These are phyloP conservation scores for Mycena albidolilacea DNA, from an alignment of 768 basidiomycete species.

Conservation along the genomic window DNA sequence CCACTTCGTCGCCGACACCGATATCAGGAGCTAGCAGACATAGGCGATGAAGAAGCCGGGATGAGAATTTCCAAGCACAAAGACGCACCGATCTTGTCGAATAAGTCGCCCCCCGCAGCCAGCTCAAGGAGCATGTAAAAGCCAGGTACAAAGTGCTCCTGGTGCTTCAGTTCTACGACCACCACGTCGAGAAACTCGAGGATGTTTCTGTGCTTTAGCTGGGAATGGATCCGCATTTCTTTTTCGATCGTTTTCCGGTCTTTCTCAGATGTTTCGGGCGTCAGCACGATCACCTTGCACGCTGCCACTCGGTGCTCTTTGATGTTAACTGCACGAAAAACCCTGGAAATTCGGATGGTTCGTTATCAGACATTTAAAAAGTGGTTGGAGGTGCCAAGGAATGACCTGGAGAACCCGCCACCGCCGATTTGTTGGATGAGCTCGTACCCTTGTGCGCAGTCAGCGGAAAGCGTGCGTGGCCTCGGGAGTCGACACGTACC, in stretches of 20 bases:
- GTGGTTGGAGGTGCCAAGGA: conserved; percentile 29
- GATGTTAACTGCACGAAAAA: conserved; percentile 86
- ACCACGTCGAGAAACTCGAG: conserved; percentile 88
- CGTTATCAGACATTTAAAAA: background rate
- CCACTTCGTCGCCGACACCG: conserved; percentile 88
- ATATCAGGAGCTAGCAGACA: conserved; percentile 83
- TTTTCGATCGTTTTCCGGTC: conserved; percentile 89
- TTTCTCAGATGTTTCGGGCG: conserved; percentile 71
- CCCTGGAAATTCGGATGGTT: conserved; percentile 60
- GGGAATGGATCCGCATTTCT: conserved; percentile 91
- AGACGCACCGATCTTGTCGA: conserved; percentile 95
- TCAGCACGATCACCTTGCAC: conserved; percentile 86
- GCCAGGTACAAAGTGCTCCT: conserved; percentile 76
- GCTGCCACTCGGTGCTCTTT: conserved; percentile 80
- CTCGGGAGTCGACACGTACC: conserved; percentile 46
- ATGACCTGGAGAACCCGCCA: conserved; percentile 89
- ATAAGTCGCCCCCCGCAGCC: conserved; percentile 94
- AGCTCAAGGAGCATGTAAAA: conserved; percentile 95
- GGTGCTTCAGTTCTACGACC: conserved; percentile 76
- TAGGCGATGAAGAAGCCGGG: background rate
- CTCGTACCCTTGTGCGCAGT: conserved; percentile 67
- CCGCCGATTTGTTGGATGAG: conserved; percentile 86
- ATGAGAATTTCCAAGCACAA: background rate
- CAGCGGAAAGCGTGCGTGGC: background rate
- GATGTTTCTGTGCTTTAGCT: conserved; percentile 83